phyloP scores from a whole-genome alignment of 1,284 basidiomycete species.

The Pyrrhoderma lamaoense region DNA sequence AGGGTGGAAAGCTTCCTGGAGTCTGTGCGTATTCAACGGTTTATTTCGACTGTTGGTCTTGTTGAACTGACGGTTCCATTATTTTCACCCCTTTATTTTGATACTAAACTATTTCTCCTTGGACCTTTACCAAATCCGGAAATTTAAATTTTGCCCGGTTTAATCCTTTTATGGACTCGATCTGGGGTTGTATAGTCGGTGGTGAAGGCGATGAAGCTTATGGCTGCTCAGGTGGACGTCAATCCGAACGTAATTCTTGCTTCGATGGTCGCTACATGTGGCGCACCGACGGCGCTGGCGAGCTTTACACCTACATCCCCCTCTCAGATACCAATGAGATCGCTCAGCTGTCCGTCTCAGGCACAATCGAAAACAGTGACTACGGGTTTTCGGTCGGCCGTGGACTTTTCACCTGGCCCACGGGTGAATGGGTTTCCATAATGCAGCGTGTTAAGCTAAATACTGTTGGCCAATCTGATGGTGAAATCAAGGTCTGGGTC shows the following conservation, averaged over 20 bases:
- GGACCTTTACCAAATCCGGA: background rate
- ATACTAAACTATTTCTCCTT: background rate
- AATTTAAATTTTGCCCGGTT: background rate
- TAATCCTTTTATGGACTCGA: background rate
- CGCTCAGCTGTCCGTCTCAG: constrained; percentile 19
- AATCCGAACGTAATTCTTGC: constrained; percentile 25
- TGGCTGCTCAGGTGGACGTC: constrained; percentile 47
- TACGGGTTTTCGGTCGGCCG: constrained; percentile 26
- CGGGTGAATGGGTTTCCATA: constrained; percentile 31
- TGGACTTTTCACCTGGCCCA: constrained; percentile 22
- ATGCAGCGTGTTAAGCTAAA: constrained; percentile 35
- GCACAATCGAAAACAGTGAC: constrained; percentile 22
- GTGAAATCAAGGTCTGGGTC: constrained; percentile 22
- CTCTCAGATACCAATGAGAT: constrained; percentile 9
- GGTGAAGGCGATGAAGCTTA: constrained; percentile 38
- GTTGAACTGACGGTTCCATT: background rate
- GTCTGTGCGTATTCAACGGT: constrained; percentile 36
- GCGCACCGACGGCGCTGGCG: constrained; percentile 38
- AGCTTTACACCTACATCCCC: constrained; percentile 56
- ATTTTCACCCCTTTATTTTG: background rate
- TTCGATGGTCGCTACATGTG: constrained; percentile 22
- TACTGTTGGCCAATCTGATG: constrained; percentile 27
- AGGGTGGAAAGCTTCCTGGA: constrained; percentile 50
- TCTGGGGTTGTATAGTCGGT: constrained; percentile 32
- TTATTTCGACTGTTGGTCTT: constrained; percentile 8